Percentiles rank a stretch among this genome's conserved stretches.
These are phyloP conservation scores for Fusarium circinatum DNA, from an alignment of 2,329 filamentous ascomycete species.

Conservation along the genomic window DNA sequence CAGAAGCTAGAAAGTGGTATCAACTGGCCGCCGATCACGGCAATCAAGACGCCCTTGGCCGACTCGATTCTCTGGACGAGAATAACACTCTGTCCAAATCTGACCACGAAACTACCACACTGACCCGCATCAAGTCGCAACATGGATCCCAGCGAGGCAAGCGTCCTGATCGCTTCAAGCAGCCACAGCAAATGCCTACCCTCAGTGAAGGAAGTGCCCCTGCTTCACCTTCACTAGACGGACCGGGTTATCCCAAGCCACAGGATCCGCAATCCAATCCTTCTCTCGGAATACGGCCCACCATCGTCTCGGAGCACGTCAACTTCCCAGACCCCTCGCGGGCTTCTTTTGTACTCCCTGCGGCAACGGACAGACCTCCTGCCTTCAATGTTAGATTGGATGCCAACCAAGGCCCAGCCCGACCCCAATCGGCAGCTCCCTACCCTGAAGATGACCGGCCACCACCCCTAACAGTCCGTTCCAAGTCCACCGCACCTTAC, in stretches of 20 bases:
- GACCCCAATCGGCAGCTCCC: slow-evolving; percentile 69
- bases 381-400: slow-evolving; percentile 65
- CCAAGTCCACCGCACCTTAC: slow-evolving; percentile 70
- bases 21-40: slow-evolving; percentile 87
- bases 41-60: slow-evolving; percentile 85
- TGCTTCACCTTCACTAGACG: slow-evolving; percentile 43
- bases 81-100: slow-evolving; percentile 86
- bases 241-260: slow-evolving; percentile 27
- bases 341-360: slow-evolving; percentile 48
- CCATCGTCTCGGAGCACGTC: slow-evolving; percentile 51
- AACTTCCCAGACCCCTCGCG: slow-evolving; percentile 61
- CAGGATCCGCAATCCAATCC: slow-evolving; percentile 43
- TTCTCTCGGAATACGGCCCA: slow-evolving; percentile 55
- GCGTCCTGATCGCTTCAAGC: slow-evolving; percentile 69
- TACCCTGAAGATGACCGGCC: slow-evolving; percentile 77
- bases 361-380: slow-evolving; percentile 53
- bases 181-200: slow-evolving; percentile 60
- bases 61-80: slow-evolving; percentile 85
- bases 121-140: slow-evolving; percentile 86
- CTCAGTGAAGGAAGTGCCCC: slow-evolving; percentile 56
- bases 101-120: slow-evolving; percentile 92
- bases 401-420: slow-evolving; percentile 44
- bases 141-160: slow-evolving; percentile 75
- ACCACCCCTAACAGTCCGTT: slow-evolving; percentile 57
- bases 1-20: slow-evolving; percentile 90